A percentile compares a stretch with the other conserved stretches of the same genome.
These are phyloP conservation scores for Aspergillus calidoustus DNA, from an alignment of 2,329 filamentous ascomycete genomes.

Conservation along the genomic window DNA sequence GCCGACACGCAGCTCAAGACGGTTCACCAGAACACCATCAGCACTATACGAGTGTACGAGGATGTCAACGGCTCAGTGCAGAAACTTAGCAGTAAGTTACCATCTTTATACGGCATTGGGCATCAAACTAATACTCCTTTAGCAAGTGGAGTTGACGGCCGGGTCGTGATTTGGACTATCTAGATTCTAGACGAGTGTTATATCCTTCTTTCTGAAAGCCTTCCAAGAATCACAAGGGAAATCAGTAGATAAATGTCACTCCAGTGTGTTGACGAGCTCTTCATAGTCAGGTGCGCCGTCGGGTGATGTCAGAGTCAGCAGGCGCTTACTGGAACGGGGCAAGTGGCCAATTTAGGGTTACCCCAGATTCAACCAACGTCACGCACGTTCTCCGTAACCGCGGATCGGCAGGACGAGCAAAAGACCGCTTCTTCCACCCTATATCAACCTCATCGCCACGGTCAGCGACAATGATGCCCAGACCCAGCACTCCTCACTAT, in stretches of 20 bases:
- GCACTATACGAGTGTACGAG: conserved; percentile 78
- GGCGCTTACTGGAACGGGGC: background rate
- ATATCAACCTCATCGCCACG: background rate
- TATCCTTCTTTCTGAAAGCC: background rate
- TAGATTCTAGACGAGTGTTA: conserved; percentile 38
- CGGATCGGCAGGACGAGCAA: background rate
- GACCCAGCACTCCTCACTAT: background rate
- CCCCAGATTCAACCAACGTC: conserved; percentile 25
- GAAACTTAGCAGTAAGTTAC: conserved; percentile 81
- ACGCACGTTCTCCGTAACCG: conserved; percentile 9
- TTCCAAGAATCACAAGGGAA: background rate
- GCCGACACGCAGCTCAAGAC: conserved; percentile 95
- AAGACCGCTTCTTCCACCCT: background rate
- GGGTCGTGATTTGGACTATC: conserved; percentile 76
- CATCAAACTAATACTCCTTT: conserved; percentile 26
- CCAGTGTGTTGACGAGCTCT: background rate
- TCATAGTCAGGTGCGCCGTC: background rate
- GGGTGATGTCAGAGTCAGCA: conserved; percentile 1
- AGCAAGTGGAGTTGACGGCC: conserved; percentile 83
- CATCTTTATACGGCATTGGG: background rate
- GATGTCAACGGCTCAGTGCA: conserved; percentile 66
- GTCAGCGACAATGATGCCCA: conserved; percentile 9
- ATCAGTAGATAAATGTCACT: background rate
- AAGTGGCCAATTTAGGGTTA: conserved; percentile 13
- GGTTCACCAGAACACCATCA: conserved; percentile 95